Evolutionary conservation across 1,284 basidiomycete species (phyloP).

Genomic region (Malassezia globosa): DNA sequence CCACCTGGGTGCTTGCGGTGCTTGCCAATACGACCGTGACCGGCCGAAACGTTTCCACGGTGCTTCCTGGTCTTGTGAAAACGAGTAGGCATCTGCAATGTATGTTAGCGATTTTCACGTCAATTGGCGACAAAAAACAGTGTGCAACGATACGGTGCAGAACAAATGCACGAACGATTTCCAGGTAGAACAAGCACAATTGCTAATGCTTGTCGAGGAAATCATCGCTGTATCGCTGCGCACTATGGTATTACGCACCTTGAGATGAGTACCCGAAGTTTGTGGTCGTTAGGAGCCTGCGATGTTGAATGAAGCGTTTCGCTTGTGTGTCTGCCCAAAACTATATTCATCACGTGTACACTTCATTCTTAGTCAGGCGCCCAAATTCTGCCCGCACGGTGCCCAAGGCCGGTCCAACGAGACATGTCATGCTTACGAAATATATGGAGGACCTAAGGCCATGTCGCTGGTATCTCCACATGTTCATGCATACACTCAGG

Average conservation of each 20-base stretch:
- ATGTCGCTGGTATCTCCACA: too few relatives aligned
- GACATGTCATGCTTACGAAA: constrained; percentile 2
- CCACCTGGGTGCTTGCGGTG: constrained; percentile 99
- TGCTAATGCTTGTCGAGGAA: too few relatives aligned
- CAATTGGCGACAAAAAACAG: too few relatives aligned
- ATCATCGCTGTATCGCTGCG: too few relatives aligned
- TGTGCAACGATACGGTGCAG: background rate
- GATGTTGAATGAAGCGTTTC: background rate
- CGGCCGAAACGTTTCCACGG: constrained; percentile 69
- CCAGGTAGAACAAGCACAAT: too few relatives aligned
- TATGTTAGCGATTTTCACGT: constrained; percentile 1
- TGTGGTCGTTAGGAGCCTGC: constrained; percentile 15
- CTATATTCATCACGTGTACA: constrained; percentile 15
- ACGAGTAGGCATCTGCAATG: constrained; percentile 70
- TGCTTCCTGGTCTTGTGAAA: constrained; percentile 95
- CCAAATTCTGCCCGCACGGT: too few relatives aligned
- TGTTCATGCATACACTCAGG: too few relatives aligned
- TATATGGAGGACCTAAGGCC: too few relatives aligned
- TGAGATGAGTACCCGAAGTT: constrained; percentile 17
- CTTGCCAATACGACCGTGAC: constrained; percentile 96
- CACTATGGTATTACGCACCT: constrained; percentile 2
- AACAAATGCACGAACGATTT: too few relatives aligned
- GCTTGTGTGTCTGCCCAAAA: constrained; percentile 8
- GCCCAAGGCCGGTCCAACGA: too few relatives aligned
- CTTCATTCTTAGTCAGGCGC: too few relatives aligned